phyloP scores from a whole-genome alignment of 331 rosid species.

The Pyracantha coccinea region DNA sequence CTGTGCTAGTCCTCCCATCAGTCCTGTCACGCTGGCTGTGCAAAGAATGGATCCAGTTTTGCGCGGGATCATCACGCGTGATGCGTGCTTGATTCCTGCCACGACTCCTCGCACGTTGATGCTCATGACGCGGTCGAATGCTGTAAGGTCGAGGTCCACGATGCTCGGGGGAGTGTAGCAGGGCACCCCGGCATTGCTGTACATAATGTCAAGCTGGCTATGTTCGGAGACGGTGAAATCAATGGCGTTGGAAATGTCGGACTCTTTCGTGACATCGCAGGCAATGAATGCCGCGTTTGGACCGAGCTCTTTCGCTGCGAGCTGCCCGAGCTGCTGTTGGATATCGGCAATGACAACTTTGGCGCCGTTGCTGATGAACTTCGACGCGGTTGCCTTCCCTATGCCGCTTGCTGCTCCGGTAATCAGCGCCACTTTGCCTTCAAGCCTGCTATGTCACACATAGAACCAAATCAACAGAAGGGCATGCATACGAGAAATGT shows the following conservation, averaged over 20 bases:
- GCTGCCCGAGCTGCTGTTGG: constrained; percentile 50
- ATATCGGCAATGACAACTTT: constrained; percentile 82
- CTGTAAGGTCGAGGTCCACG: constrained; percentile 45
- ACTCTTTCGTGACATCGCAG: constrained; percentile 71
- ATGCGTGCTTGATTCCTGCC: constrained; percentile 76
- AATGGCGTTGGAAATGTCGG: constrained; percentile 61
- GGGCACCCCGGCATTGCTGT: constrained; percentile 75
- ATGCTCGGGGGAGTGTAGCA: constrained; percentile 69
- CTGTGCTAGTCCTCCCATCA: constrained; percentile 69
- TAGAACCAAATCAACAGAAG: not conserved
- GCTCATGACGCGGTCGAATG: constrained; percentile 55
- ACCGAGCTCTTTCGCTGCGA: constrained; percentile 57
- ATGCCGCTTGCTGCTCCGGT: constrained; percentile 94
- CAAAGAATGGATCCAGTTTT: constrained; percentile 62
- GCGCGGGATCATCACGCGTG: constrained; percentile 76
- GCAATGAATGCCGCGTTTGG: constrained; percentile 56
- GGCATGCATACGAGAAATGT: not conserved
- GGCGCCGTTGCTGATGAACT: constrained; percentile 75
- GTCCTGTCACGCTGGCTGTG: constrained; percentile 73
- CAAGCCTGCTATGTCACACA: constrained; percentile 42
- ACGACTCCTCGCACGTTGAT: constrained; percentile 69
- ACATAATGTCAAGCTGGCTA: constrained; percentile 72
- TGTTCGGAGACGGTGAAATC: constrained; percentile 54
- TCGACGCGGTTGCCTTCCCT: constrained; percentile 67
- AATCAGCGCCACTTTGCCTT: constrained; percentile 80